Evolutionary conservation across 2,329 filamentous ascomycete genomes (phyloP).

Genomic region (Colletotrichum sp.): DNA sequence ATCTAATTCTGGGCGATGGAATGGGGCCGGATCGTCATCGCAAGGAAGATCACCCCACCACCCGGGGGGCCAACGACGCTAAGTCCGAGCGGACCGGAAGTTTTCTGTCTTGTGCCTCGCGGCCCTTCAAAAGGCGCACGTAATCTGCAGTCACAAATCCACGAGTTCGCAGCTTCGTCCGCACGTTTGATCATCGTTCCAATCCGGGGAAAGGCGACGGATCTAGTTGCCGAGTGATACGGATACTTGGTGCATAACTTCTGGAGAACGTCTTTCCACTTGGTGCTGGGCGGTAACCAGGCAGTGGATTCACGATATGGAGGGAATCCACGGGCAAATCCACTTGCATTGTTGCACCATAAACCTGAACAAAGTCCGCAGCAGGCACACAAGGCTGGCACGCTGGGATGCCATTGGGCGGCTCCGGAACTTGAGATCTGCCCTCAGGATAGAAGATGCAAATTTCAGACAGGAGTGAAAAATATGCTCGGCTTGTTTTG

Average conservation of each 20-base stretch:
- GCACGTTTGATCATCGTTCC: background rate
- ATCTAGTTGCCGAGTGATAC: background rate
- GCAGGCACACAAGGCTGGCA: background rate
- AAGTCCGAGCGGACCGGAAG: background rate
- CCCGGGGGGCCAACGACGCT: background rate
- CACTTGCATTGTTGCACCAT: background rate
- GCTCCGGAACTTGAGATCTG: background rate
- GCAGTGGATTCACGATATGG: background rate
- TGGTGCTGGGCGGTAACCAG: background rate
- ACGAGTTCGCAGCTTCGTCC: background rate
- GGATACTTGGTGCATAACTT: background rate
- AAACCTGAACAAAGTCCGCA: background rate
- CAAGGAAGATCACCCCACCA: constrained; percentile 9
- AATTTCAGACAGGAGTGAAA: background rate
- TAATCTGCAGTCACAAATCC: background rate
- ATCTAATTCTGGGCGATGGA: background rate
- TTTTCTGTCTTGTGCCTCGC: background rate
- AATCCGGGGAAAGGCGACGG: background rate
- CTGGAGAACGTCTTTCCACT: background rate
- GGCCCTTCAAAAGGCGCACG: background rate
- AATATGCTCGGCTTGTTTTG: background rate
- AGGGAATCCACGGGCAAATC: background rate
- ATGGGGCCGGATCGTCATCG: constrained; percentile 13
- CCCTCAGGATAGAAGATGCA: background rate
- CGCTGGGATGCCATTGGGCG: background rate